A percentile compares a stretch with the other conserved stretches of the same genome.
Evolutionary conservation across 1,139 yeast species (phyloP).

Genomic region (Blastobotrys ciferrii): DNA sequence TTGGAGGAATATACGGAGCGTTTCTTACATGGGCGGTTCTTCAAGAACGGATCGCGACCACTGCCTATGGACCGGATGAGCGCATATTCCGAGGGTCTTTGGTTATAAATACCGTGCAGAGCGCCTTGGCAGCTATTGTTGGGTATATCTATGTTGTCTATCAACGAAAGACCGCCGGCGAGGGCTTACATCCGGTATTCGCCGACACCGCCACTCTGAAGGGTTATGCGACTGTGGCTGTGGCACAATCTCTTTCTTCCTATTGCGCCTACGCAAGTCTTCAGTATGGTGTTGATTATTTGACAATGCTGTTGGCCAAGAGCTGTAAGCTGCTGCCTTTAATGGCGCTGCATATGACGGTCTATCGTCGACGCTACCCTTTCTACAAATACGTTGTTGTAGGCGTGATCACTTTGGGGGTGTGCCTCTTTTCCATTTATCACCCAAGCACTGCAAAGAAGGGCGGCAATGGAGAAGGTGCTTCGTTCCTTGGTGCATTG

Average conservation of each 20-base stretch:
- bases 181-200: constrained; percentile 30
- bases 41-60: constrained; percentile 83
- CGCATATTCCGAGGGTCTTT: constrained; percentile 71
- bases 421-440: constrained; percentile 66
- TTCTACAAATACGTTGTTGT: constrained; percentile 77
- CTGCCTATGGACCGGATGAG: constrained; percentile 63
- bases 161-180: constrained; percentile 31
- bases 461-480: constrained; percentile 12
- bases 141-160: constrained; percentile 59
- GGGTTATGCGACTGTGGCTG: constrained; percentile 60
- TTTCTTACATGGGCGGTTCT: constrained; percentile 88
- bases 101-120: constrained; percentile 71
- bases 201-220: constrained; percentile 36
- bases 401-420: constrained; percentile 72
- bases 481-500: constrained; percentile 50
- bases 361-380: constrained; percentile 74
- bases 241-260: constrained; percentile 76
- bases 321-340: constrained; percentile 94
- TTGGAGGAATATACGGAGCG: constrained; percentile 75
- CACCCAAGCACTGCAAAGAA: constrained; percentile 32
- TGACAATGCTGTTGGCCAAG: constrained; percentile 82
- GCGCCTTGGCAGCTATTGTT: constrained; percentile 63
- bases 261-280: constrained; percentile 78
- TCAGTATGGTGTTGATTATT: constrained; percentile 71
- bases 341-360: constrained; percentile 72